Evolutionary conservation across 2,329 filamentous ascomycete genomes (phyloP).

Genomic region (Ceratocystiopsis minuta): DNA sequence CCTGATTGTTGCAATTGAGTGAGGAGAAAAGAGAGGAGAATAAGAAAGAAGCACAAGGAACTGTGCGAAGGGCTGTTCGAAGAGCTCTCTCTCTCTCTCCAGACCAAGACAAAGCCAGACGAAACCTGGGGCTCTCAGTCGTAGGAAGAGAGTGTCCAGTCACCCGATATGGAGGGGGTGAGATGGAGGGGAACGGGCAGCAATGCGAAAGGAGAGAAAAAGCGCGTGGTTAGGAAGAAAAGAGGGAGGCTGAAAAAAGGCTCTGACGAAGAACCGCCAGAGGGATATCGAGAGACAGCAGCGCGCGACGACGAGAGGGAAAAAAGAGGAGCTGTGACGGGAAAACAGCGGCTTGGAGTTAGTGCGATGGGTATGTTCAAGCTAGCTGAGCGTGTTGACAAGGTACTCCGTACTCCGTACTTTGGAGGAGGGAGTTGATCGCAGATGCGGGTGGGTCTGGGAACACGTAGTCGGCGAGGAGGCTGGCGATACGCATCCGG

Average conservation of each 20-base stretch:
- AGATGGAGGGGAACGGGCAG: too few relatives aligned
- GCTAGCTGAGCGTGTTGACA: neutral
- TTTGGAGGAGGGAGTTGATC: slow-evolving; percentile 2
- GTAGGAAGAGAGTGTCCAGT: too few relatives aligned
- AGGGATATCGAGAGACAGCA: neutral
- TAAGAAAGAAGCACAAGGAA: too few relatives aligned
- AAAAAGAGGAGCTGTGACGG: neutral
- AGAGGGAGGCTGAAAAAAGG: slow-evolving; percentile 1
- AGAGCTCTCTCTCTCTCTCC: too few relatives aligned
- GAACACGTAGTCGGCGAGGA: neutral
- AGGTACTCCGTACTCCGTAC: too few relatives aligned
- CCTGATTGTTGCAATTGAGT: too few relatives aligned
- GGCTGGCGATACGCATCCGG: neutral
- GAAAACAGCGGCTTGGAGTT: too few relatives aligned
- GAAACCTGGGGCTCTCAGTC: neutral
- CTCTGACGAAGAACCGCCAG: neutral
- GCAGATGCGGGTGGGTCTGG: slow-evolving; percentile 6
- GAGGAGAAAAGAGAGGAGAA: too few relatives aligned
- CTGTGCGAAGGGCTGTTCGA: too few relatives aligned
- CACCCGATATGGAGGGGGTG: too few relatives aligned
- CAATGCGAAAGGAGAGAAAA: neutral
- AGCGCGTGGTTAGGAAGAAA: neutral
- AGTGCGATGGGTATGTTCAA: neutral
- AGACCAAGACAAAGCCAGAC: neutral
- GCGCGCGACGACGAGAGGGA: too few relatives aligned